Evolutionary conservation across 805 yeast genomes (phyloP), one percentile per base, ranked within the genome.

Genomic region (Kregervanrija pseudodelftensis): DNA sequence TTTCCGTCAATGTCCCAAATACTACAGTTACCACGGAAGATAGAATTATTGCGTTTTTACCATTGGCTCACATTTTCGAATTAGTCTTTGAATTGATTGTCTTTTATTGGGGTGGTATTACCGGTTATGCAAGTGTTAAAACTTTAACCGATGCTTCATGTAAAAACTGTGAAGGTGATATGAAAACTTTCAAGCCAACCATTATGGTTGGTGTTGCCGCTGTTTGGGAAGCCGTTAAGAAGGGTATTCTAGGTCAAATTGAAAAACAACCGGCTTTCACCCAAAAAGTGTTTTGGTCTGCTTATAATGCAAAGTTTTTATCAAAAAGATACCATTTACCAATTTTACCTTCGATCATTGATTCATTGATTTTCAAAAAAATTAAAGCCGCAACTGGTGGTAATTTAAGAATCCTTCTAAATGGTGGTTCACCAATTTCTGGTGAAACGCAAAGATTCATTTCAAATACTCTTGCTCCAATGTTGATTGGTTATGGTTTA

Each of bases 191-290:
- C 67, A 74, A 80, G 64, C 99, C 99, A 47, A 85, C 96, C 5
- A 67, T 90, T 55, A 85, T 93, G 96, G 96, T 89, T 52, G 99
- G 96, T 66, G 99, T 93, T 46, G 97, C 97, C 13, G 96, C 98
- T 4, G 97, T 93, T 43, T 93, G 96, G 95, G 99, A 93, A 72
- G 75, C 84, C 34, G 87, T 93, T 49, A 84, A 90, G 66, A 93
- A 93, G 72, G 99, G 99, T 47, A 84, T 93, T 48, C 49, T 87
- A 47, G 77, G 77, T 44, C 89, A 90, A 68, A 77, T 93, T 53
- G 70, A 73, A 53, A 75, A 79, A 57, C 72, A 73, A 57, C 84
- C 95, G 13, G 56, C 78, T 12, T 55, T 81, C 17, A 73, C 76
- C 31, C 95, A 88, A 67, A 85, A 78, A 63, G 59, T 91, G 38